Evolutionary conservation across 352 stramenopile species (phyloP).

Genomic region (Bremia lactucae): DNA sequence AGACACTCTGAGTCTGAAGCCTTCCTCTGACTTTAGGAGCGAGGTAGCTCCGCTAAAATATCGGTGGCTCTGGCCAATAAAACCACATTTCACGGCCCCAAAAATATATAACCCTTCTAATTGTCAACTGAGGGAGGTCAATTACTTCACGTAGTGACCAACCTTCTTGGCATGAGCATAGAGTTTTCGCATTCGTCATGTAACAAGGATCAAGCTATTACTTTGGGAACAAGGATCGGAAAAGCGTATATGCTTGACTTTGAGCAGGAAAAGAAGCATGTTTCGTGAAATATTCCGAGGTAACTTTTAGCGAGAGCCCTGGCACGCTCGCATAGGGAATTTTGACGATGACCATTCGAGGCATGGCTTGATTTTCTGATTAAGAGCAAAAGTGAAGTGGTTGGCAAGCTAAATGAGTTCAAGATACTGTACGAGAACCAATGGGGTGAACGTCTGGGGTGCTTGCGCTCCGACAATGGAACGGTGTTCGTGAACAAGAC

Average conservation of each 20-base stretch:
- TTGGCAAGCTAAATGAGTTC: neutral
- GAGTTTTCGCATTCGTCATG: neutral
- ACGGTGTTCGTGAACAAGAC: neutral
- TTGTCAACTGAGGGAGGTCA: neutral
- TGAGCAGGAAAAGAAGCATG: constrained; percentile 4
- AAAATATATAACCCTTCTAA: too few relatives aligned
- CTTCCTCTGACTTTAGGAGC: too few relatives aligned
- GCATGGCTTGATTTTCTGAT: too few relatives aligned
- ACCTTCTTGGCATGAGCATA: neutral
- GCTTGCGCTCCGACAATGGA: neutral
- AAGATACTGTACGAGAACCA: neutral
- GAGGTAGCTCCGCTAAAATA: too few relatives aligned
- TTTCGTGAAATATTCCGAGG: neutral
- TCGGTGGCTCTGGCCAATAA: too few relatives aligned
- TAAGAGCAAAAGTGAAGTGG: too few relatives aligned
- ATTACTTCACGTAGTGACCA: neutral
- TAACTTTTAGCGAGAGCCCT: neutral
- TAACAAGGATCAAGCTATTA: neutral
- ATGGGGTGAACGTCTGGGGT: neutral
- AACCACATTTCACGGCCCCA: too few relatives aligned
- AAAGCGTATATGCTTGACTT: constrained; percentile 9
- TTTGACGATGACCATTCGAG: too few relatives aligned
- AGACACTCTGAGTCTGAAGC: too few relatives aligned
- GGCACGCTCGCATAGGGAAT: neutral
- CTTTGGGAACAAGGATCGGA: constrained; percentile 1